phyloP scores from a whole-genome alignment of 257 asterid genomes.

The Capsicum chinense region DNA sequence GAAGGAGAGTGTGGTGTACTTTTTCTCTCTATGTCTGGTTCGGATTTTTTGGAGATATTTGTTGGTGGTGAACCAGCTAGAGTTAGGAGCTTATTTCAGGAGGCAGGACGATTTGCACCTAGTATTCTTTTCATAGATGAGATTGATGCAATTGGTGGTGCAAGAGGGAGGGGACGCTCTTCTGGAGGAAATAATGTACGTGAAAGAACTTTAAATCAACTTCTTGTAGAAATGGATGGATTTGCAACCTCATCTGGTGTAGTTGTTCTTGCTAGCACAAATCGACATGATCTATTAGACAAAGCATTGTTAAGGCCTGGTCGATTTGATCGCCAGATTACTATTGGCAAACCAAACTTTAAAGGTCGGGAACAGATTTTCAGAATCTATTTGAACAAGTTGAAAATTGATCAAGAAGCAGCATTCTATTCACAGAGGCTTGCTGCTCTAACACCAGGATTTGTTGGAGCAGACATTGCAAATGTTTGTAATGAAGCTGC shows the following conservation, averaged over 20 bases:
- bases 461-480: slow-evolving; percentile 95
- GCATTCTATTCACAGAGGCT: slow-evolving; percentile 77
- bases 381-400: slow-evolving; percentile 72
- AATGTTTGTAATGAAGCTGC: slow-evolving; percentile 96
- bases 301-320: slow-evolving; percentile 90
- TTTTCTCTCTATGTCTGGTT: slow-evolving; percentile 80
- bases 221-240: slow-evolving; percentile 97
- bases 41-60: slow-evolving; percentile 95
- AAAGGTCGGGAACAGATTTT: slow-evolving; percentile 93
- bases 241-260: slow-evolving; percentile 90
- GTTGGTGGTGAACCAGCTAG: slow-evolving; percentile 91
- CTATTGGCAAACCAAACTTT: slow-evolving; percentile 83
- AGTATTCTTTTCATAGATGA: slow-evolving; percentile 88
- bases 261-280: slow-evolving; percentile 91
- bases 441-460: slow-evolving; percentile 96
- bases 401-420: slow-evolving; percentile 80
- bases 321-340: slow-evolving; percentile 86
- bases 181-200: slow-evolving; percentile 88
- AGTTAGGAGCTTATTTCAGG: slow-evolving; percentile 86
- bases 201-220: slow-evolving; percentile 88
- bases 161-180: slow-evolving; percentile 85
- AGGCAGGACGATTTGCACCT: slow-evolving; percentile 88
- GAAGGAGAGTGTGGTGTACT: slow-evolving; percentile 96
- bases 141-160: slow-evolving; percentile 94
- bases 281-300: slow-evolving; percentile 88